Conservation (phyloP, 371 early-diverging fungal genomes). For the Cokeromyces recurvatus region DNA sequence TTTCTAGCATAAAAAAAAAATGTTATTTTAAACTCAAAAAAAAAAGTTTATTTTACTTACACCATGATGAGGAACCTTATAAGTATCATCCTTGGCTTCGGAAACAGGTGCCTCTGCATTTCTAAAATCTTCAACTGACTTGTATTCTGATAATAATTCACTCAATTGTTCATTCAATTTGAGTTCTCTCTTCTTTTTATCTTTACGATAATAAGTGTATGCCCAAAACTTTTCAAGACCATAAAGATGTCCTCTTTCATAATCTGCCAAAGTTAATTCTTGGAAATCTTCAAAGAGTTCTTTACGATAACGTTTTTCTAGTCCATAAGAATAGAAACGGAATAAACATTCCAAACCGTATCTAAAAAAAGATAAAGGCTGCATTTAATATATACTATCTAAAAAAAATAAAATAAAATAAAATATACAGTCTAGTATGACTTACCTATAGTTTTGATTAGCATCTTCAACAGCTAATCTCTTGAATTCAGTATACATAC, state of each 20-base stretch:
- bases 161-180: conserved; percentile 63
- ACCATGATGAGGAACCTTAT: conserved; percentile 47
- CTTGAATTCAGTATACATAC: conserved; percentile 93
- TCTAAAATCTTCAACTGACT: conserved; percentile 73
- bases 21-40: background rate
- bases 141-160: conserved; percentile 61
- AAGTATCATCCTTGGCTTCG: conserved; percentile 25
- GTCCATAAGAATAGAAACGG: conserved; percentile 95
- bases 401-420: no score
- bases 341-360: conserved; percentile 95
- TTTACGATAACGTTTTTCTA: conserved; percentile 85
- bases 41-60: conserved; percentile 26
- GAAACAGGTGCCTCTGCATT: conserved; percentile 30
- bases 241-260: conserved; percentile 74
- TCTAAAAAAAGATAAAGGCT: conserved; percentile 14
- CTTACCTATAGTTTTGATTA: conserved; percentile 73
- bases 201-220: conserved; percentile 87
- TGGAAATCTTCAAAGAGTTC: conserved; percentile 91
- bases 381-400: no score
- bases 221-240: conserved; percentile 98
- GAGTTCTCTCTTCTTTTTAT: conserved; percentile 69
- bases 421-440: background rate
- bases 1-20: conserved; percentile 16
- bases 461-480: conserved; percentile 91
- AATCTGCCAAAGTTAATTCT: conserved; percentile 76